phyloP scores from a whole-genome alignment of 2,329 filamentous ascomycete genomes.

The Rutstroemia sp. region DNA sequence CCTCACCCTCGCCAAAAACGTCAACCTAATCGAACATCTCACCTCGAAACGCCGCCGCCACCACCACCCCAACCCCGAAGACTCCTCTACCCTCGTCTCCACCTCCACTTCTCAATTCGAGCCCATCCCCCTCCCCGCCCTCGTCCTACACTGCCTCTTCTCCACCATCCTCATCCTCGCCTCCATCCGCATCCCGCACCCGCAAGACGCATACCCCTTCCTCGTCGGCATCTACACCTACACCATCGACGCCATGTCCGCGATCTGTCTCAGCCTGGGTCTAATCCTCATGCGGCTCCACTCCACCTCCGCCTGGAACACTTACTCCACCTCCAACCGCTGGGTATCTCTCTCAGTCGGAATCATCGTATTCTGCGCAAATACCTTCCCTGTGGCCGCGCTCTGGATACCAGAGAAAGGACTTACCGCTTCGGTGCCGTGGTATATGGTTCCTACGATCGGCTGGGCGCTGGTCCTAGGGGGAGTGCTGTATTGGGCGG shows the following conservation, averaged over 20 bases:
- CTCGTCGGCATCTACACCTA: constrained; percentile 32
- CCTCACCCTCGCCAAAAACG: constrained; percentile 36
- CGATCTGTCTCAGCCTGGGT: constrained; percentile 12
- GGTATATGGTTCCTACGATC: constrained; percentile 8
- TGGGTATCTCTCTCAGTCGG: constrained; percentile 3
- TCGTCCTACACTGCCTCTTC: constrained; percentile 13
- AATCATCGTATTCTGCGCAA: constrained; percentile 4
- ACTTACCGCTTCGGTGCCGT: neutral
- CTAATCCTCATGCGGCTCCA: constrained; percentile 1
- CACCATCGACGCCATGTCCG: constrained; percentile 31
- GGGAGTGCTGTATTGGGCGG: neutral
- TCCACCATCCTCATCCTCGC: constrained; percentile 13
- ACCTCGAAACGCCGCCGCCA: constrained; percentile 24
- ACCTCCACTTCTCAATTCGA: neutral
- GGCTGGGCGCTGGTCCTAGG: constrained; percentile 1
- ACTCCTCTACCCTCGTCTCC: neutral
- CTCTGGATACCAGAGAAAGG: constrained; percentile 1
- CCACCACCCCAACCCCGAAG: neutral
- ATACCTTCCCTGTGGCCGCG: neutral
- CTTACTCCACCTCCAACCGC: neutral
- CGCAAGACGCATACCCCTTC: constrained; percentile 6
- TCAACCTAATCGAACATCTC: constrained; percentile 29
- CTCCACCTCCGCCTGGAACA: neutral
- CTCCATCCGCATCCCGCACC: neutral
- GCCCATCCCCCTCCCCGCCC: constrained; percentile 17